These are phyloP conservation scores for Backusella westeae DNA, from an alignment of 192 early-diverging fungal species.

Conservation along the genomic window DNA sequence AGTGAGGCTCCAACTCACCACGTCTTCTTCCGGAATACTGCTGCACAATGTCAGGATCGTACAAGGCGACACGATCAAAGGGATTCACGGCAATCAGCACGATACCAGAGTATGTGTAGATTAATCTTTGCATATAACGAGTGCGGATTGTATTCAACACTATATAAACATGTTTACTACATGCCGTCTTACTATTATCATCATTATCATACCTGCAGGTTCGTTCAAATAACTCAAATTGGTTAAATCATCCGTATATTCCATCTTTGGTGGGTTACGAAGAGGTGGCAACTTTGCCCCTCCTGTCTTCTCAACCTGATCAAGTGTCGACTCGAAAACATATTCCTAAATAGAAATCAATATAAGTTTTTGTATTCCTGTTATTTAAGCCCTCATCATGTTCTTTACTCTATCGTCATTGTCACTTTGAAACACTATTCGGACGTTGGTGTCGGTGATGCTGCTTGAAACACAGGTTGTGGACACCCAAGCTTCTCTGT, in stretches of 20 bases:
- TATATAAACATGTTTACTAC: slow-evolving; percentile 3
- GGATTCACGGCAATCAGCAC: slow-evolving; percentile 98
- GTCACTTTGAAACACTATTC: slow-evolving; percentile 62
- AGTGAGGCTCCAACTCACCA: slow-evolving; percentile 94
- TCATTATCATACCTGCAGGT: slow-evolving; percentile 55
- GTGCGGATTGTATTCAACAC: slow-evolving; percentile 92
- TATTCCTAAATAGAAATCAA: slow-evolving; percentile 54
- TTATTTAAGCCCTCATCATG: not conserved
- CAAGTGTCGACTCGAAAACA: slow-evolving; percentile 68
- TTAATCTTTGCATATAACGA: slow-evolving; percentile 88
- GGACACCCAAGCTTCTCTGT: slow-evolving; percentile 82
- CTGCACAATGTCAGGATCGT: slow-evolving; percentile 90
- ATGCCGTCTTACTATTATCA: no score
- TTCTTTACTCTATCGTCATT: slow-evolving; percentile 16
- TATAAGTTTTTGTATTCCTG: not conserved
- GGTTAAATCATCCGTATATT: slow-evolving; percentile 91
- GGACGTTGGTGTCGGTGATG: slow-evolving; percentile 55
- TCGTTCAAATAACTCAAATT: slow-evolving; percentile 95
- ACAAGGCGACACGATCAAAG: slow-evolving; percentile 82
- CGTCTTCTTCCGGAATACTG: slow-evolving; percentile 91
- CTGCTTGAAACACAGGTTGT: slow-evolving; percentile 57
- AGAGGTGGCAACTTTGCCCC: slow-evolving; percentile 81
- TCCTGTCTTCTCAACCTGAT: slow-evolving; percentile 64
- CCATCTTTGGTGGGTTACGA: slow-evolving; percentile 88
- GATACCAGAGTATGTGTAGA: slow-evolving; percentile 99